A percentile compares a stretch with the other conserved stretches of the same genome.
These are phyloP conservation scores for Medicago truncatula DNA, from an alignment of 306 rosid species.

Conservation along the genomic window MtrunA17r5.0-ANR NC_053049.1:47359001-47359500, in stretches of 20 bases:
- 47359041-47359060: conserved; percentile 31
- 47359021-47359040: conserved; percentile 24
- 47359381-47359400: not conserved
- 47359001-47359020: conserved; percentile 54
- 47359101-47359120: not conserved
- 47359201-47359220: conserved; percentile 37
- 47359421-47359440: conserved; percentile 1
- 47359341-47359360: not conserved
- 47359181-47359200: conserved; percentile 32
- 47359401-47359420: not conserved
- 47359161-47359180: conserved; percentile 39
- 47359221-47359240: conserved; percentile 41
- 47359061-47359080: conserved; percentile 33
- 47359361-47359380: not conserved
- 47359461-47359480: not conserved
- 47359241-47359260: conserved; percentile 40
- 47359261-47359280: conserved; percentile 10
- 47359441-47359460: not conserved
- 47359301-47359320: conserved; percentile 14
- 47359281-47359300: not conserved
- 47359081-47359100: conserved; percentile 35
- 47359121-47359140: conserved; percentile 12
- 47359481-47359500: not conserved
- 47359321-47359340: conserved; percentile 16
- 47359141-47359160: conserved; percentile 34